Evolutionary conservation across 2,329 filamentous ascomycete species (phyloP), one percentile per base, ranked within the genome.

Genomic region (Cladophialophora immunda): DNA sequence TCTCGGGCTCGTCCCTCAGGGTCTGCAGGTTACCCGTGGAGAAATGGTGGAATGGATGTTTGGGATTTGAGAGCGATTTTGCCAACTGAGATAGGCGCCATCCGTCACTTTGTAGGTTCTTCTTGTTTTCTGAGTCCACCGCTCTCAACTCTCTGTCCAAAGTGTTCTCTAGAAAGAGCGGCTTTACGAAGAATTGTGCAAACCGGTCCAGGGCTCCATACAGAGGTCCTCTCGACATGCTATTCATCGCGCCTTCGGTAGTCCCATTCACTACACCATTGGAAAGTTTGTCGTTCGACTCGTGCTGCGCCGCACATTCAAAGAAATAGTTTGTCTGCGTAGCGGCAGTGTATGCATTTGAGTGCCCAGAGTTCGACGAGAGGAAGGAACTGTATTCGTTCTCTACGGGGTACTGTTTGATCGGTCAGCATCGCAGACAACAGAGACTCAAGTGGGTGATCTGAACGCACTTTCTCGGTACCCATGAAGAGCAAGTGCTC

Each of bases 301-400:
- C 82, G 13, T 90, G 87, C 59, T 92, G 92, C 34, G 93, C 93
- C 22, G 92, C 92, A 65, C 98, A 89, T 76, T 99, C 95, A 77
- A 99, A 99, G 81, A 92, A 98, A 82, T 97, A 99, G 81, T 98
- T 98, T 70, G 95, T 99, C 60, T 94, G 96, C 1, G 93, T 97
- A 4, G 92, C 85, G 17, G 91, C 93, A 1, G 95, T 99, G 79
- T 97, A 98, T 63, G 95, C 95, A 78, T 99, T 99, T 30, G 94
- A 97, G 76, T 90, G 89, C 63, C 95, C 95, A 9, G 93, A 97
- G 78, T 97, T 91, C 67, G 92, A 86, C 59, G 93, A 92, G 62
- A 99, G 87, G 78, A 97, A 99, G 77, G 94, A 90, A 75, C 92
- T 93, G 83, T 99, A 99, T 71, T 92, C 94, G 79, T 99, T 98